Evolutionary conservation across 2,329 filamentous ascomycete species (phyloP), one percentile per base, ranked within the genome.

Genomic region (Xylariaceae sp.): DNA sequence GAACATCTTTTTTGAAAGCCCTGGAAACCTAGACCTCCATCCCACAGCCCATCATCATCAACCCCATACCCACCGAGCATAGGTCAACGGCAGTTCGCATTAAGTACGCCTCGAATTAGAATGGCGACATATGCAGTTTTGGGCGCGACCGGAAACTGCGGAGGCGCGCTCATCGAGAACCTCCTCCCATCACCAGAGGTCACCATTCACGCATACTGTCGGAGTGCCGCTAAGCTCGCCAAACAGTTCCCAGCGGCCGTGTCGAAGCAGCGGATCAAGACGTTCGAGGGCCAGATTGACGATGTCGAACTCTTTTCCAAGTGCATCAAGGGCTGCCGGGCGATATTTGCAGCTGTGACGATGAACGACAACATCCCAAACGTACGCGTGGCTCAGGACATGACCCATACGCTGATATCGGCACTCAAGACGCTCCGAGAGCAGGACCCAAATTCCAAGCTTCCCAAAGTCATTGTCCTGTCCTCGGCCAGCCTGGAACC

Each of bases 321-420:
- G 1, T 75, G 71, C 54, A 48, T 77, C 5, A 57, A 59, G 6
- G 66, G 57, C 45, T 56, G 55, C 42, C 53, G 53, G 3, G 71
- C 69, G 18, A 63, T 74, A 14, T 77, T 78, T 56, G 57, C 71
- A 2, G 58, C 61, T 10, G 64, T 73, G 1, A 58, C 69, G 1
- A 71, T 63, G 30, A 73, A 72, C 51, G 69, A 73, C 61, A 75
- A 76, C 59, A 54, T 72, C 1, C 75, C 75, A 0, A 67, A 68
- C 10, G 70, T 63, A 43, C 60, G 59, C 15, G 49, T 76, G 2
- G 59, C 58, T 2, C 66, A 69, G 43, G 70, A 76, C 53, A 62
- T 58, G 2, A 65, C 70, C 1, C 17, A 48, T 2, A 53, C 50
- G 17, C 63, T 77, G 1, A 57, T 78, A 14, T 31, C 48, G 0